These are phyloP conservation scores for Rhizopus arrhizus DNA, from an alignment of 371 early-diverging fungal species.

Conservation along the genomic window DNA sequence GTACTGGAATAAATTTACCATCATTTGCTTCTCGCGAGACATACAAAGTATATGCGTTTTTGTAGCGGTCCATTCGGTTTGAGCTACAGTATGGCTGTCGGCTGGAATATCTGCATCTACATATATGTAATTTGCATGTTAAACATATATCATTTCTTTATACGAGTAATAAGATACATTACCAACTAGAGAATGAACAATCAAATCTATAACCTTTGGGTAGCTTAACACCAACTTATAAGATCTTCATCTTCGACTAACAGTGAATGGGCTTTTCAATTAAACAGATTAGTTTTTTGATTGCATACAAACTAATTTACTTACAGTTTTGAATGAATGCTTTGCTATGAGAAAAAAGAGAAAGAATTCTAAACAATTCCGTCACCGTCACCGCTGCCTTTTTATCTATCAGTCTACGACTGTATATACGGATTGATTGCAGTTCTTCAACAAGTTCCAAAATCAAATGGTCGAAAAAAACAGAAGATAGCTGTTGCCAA, in stretches of 20 bases:
- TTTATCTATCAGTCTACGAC: too few species aligned
- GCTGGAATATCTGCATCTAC: conserved; percentile 16
- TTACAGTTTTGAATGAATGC: conserved; percentile 3
- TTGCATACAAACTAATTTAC: background rate
- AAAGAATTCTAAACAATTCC: too few species aligned
- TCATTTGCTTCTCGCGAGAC: conserved; percentile 7
- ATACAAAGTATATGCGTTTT: conserved; percentile 11
- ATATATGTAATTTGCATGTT: conserved; percentile 7
- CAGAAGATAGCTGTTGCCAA: too few species aligned
- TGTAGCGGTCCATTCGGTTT: conserved; percentile 19
- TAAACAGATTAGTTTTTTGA: background rate
- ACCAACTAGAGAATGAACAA: conserved; percentile 21
- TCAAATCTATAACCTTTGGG: conserved; percentile 21
- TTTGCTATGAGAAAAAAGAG: background rate
- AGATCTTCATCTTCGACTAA: conserved; percentile 10
- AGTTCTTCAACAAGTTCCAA: too few species aligned
- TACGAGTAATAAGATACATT: conserved; percentile 17
- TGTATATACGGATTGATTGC: too few species aligned
- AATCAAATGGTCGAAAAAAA: too few species aligned
- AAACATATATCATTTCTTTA: conserved; percentile 16
- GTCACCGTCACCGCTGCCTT: too few species aligned
- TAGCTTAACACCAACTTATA: conserved; percentile 20
- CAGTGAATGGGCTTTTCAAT: conserved; percentile 8
- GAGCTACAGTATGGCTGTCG: conserved; percentile 11
- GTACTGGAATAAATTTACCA: conserved; percentile 13